Percentiles rank a stretch among this genome's conserved stretches.
Evolutionary conservation across 2,329 filamentous ascomycete genomes (phyloP).

Genomic region (Colletotrichum cordylinicola): DNA sequence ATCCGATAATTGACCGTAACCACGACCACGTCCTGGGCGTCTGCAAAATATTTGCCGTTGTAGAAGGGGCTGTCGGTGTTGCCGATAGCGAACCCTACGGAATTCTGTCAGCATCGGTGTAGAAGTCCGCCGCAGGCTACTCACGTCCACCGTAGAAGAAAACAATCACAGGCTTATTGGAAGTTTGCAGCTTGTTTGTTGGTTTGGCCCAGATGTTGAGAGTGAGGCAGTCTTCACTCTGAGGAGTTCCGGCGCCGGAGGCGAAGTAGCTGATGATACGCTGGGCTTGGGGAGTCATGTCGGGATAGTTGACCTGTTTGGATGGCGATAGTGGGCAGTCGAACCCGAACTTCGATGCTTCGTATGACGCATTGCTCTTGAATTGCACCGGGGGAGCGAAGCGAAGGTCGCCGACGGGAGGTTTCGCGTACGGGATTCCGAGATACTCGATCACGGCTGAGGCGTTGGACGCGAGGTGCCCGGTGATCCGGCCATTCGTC

Average conservation of each 20-base stretch:
- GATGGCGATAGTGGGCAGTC: conserved; percentile 31
- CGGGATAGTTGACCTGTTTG: conserved; percentile 27
- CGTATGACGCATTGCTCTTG: conserved; percentile 15
- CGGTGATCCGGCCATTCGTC: conserved; percentile 37
- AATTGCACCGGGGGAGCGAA: conserved; percentile 32
- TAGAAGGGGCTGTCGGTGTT: conserved; percentile 43
- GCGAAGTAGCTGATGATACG: conserved; percentile 23
- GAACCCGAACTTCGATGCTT: conserved; percentile 31
- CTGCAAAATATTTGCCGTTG: conserved; percentile 47
- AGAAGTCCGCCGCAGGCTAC: neutral
- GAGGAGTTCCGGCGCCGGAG: conserved; percentile 22
- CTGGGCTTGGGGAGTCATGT: conserved; percentile 35
- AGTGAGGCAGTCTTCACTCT: conserved; percentile 42
- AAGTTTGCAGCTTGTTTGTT: fast-evolving
- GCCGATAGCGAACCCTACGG: conserved; percentile 29
- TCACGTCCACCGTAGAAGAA: conserved; percentile 41
- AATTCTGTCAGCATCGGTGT: neutral
- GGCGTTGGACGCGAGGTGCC: conserved; percentile 34
- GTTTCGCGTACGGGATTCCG: conserved; percentile 35
- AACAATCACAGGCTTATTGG: conserved; percentile 39
- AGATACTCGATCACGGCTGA: conserved; percentile 40
- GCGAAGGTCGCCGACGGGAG: conserved; percentile 29
- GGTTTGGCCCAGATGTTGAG: conserved; percentile 43
- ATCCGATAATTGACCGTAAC: conserved; percentile 53
- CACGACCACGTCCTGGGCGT: conserved; percentile 48